Evolutionary conservation across 2,329 filamentous ascomycete genomes (phyloP).

Genomic region (Seiridium unicorne): DNA sequence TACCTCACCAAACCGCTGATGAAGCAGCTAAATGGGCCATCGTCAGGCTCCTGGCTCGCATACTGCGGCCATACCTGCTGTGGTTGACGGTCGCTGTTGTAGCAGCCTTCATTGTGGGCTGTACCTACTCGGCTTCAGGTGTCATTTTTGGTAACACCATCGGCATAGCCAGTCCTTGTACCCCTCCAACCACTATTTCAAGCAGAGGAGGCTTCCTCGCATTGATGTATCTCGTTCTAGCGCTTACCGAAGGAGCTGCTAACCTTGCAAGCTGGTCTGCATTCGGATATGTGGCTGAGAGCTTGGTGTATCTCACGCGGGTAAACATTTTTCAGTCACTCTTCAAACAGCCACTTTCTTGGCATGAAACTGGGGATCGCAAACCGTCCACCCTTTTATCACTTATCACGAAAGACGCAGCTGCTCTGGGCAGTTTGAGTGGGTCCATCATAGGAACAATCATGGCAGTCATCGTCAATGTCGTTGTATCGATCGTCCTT

Average conservation of each 20-base stretch:
- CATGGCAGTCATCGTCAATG: constrained; percentile 59
- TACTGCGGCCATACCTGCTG: background rate
- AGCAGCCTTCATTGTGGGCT: constrained; percentile 51
- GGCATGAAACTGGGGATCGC: constrained; percentile 53
- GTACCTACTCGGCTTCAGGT: constrained; percentile 55
- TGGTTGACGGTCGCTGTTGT: background rate
- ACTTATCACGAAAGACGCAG: constrained; percentile 55
- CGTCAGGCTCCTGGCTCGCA: background rate
- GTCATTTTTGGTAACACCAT: constrained; percentile 62
- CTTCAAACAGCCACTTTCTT: constrained; percentile 56
- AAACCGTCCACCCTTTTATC: constrained; percentile 48
- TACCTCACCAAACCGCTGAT: background rate
- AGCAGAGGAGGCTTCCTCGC: constrained; percentile 52
- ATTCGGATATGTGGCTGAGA: constrained; percentile 57
- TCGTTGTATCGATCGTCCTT: constrained; percentile 63
- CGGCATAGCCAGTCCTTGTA: constrained; percentile 54
- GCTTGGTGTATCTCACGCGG: constrained; percentile 53
- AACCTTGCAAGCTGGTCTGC: constrained; percentile 55
- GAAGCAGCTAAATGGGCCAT: background rate
- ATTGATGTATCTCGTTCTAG: constrained; percentile 60
- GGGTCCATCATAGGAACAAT: constrained; percentile 52
- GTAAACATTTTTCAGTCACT: constrained; percentile 55
- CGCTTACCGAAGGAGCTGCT: constrained; percentile 57
- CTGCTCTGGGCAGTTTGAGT: constrained; percentile 51
- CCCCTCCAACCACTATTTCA: constrained; percentile 43